Percentiles rank a stretch among this genome's conserved stretches.
Evolutionary conservation across 2,329 filamentous ascomycete genomes (phyloP).

Genomic region (Calcarisporium arbuscula): DNA sequence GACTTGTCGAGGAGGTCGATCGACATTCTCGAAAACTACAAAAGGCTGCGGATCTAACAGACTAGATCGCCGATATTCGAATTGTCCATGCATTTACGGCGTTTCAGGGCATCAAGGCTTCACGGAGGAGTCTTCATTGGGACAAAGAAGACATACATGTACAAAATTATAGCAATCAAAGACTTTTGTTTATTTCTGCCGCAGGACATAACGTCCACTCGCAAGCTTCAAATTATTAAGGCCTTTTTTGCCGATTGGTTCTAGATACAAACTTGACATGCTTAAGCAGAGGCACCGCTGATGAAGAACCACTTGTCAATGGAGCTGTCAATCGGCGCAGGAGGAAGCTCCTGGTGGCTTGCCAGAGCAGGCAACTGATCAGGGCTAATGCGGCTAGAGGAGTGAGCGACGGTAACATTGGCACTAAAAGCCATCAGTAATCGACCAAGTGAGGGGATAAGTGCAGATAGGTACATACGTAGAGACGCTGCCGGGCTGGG

Average conservation of each 20-base stretch:
- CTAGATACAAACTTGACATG: too few species aligned
- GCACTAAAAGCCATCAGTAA: conserved; percentile 48
- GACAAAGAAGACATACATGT: conserved; percentile 8
- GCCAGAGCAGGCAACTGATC: conserved; percentile 72
- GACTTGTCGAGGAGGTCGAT: conserved; percentile 82
- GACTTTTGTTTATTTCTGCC: conserved; percentile 23
- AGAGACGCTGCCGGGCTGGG: conserved; percentile 67
- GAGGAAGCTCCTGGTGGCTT: conserved; percentile 67
- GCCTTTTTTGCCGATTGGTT: not conserved
- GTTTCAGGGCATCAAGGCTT: conserved; percentile 21
- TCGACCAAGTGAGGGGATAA: not conserved
- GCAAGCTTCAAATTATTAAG: conserved; percentile 10
- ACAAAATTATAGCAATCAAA: conserved; percentile 7
- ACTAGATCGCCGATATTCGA: conserved; percentile 23
- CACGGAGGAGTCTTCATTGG: conserved; percentile 3
- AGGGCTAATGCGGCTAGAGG: conserved; percentile 62
- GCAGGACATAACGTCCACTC: conserved; percentile 1
- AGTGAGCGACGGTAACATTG: conserved; percentile 73
- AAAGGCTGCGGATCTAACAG: conserved; percentile 72
- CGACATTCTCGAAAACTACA: conserved; percentile 78
- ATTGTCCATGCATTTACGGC: conserved; percentile 26
- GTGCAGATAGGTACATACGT: conserved; percentile 56
- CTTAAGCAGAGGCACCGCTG: conserved; percentile 83
- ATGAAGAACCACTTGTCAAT: conserved; percentile 99
- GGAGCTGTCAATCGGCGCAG: conserved; percentile 87